Percentiles rank a stretch among this genome's conserved stretches.
phyloP scores from a whole-genome alignment of 2,329 filamentous ascomycete genomes.

The Sporothrix curviconia region DNA sequence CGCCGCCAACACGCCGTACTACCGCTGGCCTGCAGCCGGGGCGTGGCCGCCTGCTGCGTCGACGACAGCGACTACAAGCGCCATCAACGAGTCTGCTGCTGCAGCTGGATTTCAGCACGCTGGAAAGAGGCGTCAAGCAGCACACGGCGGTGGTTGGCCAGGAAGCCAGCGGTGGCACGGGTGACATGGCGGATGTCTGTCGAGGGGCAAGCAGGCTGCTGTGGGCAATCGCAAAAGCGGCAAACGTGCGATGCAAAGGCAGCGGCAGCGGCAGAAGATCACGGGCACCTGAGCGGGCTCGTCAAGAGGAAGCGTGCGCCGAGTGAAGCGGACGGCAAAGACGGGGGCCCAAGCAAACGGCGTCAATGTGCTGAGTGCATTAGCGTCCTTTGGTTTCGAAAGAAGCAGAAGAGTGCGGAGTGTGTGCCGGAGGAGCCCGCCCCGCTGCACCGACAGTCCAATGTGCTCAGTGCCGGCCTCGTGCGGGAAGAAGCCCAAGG shows the following conservation, averaged over 20 bases:
- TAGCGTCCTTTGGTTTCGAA: constrained; percentile 41
- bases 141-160: constrained; percentile 63
- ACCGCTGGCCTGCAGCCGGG: constrained; percentile 57
- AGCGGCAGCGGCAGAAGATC: constrained; percentile 22
- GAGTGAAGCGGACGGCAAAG: constrained; percentile 15
- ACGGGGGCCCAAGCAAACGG: not conserved
- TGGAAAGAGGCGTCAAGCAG: constrained; percentile 57
- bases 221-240: not conserved
- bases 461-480: constrained; percentile 32
- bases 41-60: constrained; percentile 57
- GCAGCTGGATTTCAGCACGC: constrained; percentile 64
- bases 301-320: constrained; percentile 34
- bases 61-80: constrained; percentile 60
- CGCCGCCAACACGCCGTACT: constrained; percentile 53
- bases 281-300: constrained; percentile 43
- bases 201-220: constrained; percentile 33
- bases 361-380: constrained; percentile 31
- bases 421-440: constrained; percentile 18
- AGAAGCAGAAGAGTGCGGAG: constrained; percentile 39
- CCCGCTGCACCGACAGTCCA: constrained; percentile 31
- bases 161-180: constrained; percentile 52
- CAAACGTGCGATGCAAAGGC: constrained; percentile 11
- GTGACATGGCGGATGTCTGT: constrained; percentile 47
- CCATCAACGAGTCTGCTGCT: constrained; percentile 62
- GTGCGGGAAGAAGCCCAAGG: constrained; percentile 53